These are phyloP conservation scores for Lotus japonicus DNA, from an alignment of 306 rosid species.

Conservation along the genomic window DNA sequence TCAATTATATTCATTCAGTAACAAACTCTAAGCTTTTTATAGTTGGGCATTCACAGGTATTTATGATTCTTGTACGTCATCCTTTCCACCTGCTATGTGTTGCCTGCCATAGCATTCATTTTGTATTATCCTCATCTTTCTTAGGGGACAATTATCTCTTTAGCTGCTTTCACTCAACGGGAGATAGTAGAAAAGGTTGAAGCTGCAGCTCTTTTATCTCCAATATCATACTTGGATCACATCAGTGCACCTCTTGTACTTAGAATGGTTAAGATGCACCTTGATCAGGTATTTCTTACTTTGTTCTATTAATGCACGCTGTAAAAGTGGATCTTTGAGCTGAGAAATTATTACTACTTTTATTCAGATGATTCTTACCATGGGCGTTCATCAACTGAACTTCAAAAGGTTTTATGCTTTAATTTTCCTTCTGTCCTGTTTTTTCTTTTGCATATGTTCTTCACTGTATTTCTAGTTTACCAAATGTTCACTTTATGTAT, in stretches of 20 bases:
- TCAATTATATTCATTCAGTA: slow-evolving; percentile 44
- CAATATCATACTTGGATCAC: slow-evolving; percentile 81
- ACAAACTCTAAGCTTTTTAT: slow-evolving; percentile 58
- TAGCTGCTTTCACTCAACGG: slow-evolving; percentile 60
- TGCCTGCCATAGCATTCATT: slow-evolving; percentile 6
- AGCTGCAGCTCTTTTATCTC: slow-evolving; percentile 85
- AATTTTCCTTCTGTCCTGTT: neutral
- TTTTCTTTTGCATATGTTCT: slow-evolving; percentile 10
- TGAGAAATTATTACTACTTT: slow-evolving; percentile 25
- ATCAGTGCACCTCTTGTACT: slow-evolving; percentile 55
- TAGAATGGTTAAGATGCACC: slow-evolving; percentile 63
- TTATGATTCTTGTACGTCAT: slow-evolving; percentile 14
- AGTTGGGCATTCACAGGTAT: slow-evolving; percentile 95
- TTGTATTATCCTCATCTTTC: slow-evolving; percentile 9
- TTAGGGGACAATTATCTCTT: slow-evolving; percentile 77
- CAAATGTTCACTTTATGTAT: slow-evolving; percentile 2
- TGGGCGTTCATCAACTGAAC: slow-evolving; percentile 29
- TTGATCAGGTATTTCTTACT: slow-evolving; percentile 62
- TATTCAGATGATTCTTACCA: slow-evolving; percentile 52
- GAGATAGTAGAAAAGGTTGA: slow-evolving; percentile 67
- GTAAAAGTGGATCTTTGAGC: slow-evolving; percentile 13
- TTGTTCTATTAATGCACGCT: slow-evolving; percentile 1
- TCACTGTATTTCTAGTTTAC: slow-evolving; percentile 4
- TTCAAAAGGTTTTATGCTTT: slow-evolving; percentile 46
- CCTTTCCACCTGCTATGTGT: neutral